Conservation (phyloP, 805 yeast species). For the Ogataea allantospora region DNA sequence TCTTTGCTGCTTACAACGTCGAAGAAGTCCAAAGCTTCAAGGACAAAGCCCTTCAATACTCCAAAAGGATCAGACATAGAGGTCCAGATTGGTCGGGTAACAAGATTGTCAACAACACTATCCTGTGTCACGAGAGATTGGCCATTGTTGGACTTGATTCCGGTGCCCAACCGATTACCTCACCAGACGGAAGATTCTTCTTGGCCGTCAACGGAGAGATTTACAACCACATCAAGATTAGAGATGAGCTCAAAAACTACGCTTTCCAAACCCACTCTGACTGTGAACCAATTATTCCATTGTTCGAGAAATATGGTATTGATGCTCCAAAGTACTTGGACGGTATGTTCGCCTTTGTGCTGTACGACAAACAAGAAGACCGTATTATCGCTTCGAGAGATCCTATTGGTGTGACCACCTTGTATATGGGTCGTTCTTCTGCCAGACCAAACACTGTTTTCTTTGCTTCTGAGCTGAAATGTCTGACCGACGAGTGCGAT, state of each 20-base stretch:
- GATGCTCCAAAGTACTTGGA: slow-evolving; percentile 93
- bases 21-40: slow-evolving; percentile 79
- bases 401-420: slow-evolving; percentile 95
- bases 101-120: slow-evolving; percentile 71
- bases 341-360: slow-evolving; percentile 97
- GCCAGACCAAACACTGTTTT: slow-evolving; percentile 72
- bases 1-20: slow-evolving; percentile 87
- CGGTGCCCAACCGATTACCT: slow-evolving; percentile 96
- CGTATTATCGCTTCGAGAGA: slow-evolving; percentile 96
- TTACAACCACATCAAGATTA: slow-evolving; percentile 89
- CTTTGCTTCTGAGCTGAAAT: slow-evolving; percentile 94
- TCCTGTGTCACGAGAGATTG: slow-evolving; percentile 91
- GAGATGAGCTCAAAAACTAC: slow-evolving; percentile 74
- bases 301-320: slow-evolving; percentile 78
- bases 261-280: slow-evolving; percentile 83
- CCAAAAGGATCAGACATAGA: slow-evolving; percentile 95
- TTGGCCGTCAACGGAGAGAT: slow-evolving; percentile 97
- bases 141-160: slow-evolving; percentile 96
- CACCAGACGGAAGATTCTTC: slow-evolving; percentile 67
- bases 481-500: slow-evolving; percentile 93
- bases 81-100: slow-evolving; percentile 99
- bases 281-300: slow-evolving; percentile 97
- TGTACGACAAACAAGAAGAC: slow-evolving; percentile 81
- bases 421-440: slow-evolving; percentile 86
- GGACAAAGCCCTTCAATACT: slow-evolving; percentile 81